Evolutionary conservation across 306 rosid species (phyloP).

Genomic region (Malus sylvestris): DNA sequence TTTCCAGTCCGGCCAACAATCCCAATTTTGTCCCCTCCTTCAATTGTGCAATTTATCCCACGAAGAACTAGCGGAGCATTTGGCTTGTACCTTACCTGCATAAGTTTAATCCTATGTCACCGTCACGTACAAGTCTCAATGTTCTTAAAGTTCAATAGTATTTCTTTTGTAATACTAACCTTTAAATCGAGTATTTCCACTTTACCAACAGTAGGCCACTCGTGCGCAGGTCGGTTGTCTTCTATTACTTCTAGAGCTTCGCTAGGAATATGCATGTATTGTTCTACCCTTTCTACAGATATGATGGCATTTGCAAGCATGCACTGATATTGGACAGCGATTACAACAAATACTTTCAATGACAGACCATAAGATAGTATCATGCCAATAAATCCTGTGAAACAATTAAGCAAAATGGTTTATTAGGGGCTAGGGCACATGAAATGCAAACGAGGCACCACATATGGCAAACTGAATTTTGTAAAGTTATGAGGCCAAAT

Average conservation of each 20-base stretch:
- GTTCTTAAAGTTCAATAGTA: background rate
- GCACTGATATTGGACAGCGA: conserved; percentile 20
- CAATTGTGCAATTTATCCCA: conserved; percentile 24
- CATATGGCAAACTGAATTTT: background rate
- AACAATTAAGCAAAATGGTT: background rate
- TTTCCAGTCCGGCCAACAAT: conserved; percentile 35
- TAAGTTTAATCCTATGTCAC: background rate
- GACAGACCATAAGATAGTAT: conserved; percentile 24
- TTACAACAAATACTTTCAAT: conserved; percentile 8
- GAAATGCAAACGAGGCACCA: background rate
- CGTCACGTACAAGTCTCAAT: background rate
- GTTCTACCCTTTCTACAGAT: conserved; percentile 29
- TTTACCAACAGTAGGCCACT: conserved; percentile 22
- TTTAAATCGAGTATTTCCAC: conserved; percentile 18
- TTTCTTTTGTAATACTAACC: background rate
- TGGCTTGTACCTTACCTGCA: conserved; percentile 25
- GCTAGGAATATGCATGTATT: conserved; percentile 30
- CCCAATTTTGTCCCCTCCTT: conserved; percentile 28
- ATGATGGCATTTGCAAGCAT: conserved; percentile 16
- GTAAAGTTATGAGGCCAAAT: background rate
- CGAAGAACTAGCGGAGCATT: conserved; percentile 24
- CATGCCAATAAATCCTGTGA: conserved; percentile 26
- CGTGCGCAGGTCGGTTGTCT: conserved; percentile 8
- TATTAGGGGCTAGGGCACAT: too few relatives aligned
- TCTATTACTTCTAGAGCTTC: conserved; percentile 17